These are phyloP conservation scores for Chrysoporthe puriensis DNA, from an alignment of 2,329 filamentous ascomycete species.

Conservation along the genomic window DNA sequence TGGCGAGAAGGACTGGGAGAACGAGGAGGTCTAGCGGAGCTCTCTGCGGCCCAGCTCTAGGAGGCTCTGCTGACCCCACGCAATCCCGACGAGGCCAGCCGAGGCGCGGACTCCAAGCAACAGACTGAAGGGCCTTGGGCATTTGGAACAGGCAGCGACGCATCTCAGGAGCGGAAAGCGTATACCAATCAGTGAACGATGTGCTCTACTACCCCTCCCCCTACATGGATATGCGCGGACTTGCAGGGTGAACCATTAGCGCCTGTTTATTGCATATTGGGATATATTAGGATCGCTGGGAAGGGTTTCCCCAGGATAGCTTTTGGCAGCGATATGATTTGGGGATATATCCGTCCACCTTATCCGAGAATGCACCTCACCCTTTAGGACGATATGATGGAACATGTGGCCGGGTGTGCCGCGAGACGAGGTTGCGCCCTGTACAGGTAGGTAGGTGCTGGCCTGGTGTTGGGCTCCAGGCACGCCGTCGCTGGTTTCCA, in stretches of 20 bases:
- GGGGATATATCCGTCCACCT: not conserved
- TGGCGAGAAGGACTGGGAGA: constrained; percentile 68
- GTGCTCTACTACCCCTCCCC: not conserved
- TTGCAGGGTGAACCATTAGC: not conserved
- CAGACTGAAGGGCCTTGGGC: not conserved
- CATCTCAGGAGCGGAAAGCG: constrained; percentile 3
- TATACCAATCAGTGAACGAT: not conserved
- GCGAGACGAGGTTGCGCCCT: too few species aligned
- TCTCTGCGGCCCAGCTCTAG: not conserved
- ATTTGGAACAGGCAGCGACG: not conserved
- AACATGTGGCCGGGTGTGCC: too few species aligned
- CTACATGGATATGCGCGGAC: not conserved
- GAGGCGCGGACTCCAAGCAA: too few species aligned
- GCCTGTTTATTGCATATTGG: not conserved
- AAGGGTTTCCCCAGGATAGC: not conserved
- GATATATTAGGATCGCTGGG: not conserved
- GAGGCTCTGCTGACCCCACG: constrained; percentile 18
- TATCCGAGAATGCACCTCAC: not conserved
- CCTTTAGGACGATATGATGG: not conserved
- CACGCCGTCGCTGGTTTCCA: not conserved
- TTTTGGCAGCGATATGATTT: not conserved
- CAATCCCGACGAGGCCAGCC: not conserved
- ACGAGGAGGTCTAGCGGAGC: constrained; percentile 58
- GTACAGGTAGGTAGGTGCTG: too few species aligned
- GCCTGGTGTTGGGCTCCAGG: not conserved